Evolutionary conservation across 2,329 filamentous ascomycete species (phyloP).

Genomic region (Monilinia laxa): DNA sequence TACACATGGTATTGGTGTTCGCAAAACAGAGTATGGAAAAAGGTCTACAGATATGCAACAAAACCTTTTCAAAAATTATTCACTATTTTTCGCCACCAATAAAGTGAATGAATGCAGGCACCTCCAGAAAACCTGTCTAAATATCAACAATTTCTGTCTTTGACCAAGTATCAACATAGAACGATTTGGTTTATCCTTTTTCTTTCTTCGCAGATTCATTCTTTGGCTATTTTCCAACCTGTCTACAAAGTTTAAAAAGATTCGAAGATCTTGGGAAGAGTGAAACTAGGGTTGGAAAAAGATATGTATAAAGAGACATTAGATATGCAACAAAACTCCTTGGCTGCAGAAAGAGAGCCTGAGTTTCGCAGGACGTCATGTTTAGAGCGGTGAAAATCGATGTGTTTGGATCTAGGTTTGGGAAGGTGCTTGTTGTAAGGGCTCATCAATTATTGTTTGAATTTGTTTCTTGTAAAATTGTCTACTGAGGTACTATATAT

Average conservation of each 20-base stretch:
- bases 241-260: neutral
- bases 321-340: neutral
- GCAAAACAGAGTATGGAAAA: too few species aligned
- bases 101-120: too few species aligned
- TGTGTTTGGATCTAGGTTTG: too few species aligned
- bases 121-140: too few species aligned
- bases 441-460: too few species aligned
- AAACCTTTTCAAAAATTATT: neutral
- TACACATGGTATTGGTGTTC: too few species aligned
- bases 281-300: neutral
- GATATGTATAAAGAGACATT: neutral
- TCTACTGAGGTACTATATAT: too few species aligned
- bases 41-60: too few species aligned
- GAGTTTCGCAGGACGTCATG: neutral
- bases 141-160: neutral
- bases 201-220: neutral
- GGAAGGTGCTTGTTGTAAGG: neutral
- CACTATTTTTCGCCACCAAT: too few species aligned
- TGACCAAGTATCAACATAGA: neutral
- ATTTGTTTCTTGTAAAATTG: too few species aligned
- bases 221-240: neutral
- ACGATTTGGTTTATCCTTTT: neutral
- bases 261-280: neutral
- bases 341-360: neutral
- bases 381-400: too few species aligned